Evolutionary conservation across 768 basidiomycete species (phyloP).

Genomic region (Pisolithus orientalis): DNA sequence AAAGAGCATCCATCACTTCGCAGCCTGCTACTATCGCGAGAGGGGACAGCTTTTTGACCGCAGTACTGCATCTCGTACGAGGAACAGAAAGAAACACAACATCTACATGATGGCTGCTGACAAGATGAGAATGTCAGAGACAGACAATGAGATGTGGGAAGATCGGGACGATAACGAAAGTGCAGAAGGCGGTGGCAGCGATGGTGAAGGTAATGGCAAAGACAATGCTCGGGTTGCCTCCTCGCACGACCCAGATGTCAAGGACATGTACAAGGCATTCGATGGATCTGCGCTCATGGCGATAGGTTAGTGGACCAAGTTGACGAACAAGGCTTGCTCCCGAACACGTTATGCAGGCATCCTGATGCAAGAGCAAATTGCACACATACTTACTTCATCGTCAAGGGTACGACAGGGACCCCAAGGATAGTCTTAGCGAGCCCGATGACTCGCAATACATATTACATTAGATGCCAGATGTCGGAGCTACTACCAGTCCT

Average conservation of each 20-base stretch:
- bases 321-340: background rate
- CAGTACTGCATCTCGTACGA: constrained; percentile 39
- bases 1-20: constrained; percentile 46
- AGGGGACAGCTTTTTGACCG: constrained; percentile 52
- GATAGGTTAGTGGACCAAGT: constrained; percentile 44
- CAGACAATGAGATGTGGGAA: constrained; percentile 6
- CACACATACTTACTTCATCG: constrained; percentile 16
- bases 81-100: constrained; percentile 31
- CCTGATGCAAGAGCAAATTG: constrained; percentile 62
- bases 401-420: background rate
- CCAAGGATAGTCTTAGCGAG: background rate
- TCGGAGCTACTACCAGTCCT: too few relatives aligned
- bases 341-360: constrained; percentile 40
- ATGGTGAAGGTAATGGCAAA: constrained; percentile 9
- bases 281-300: constrained; percentile 72
- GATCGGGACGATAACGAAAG: constrained; percentile 10
- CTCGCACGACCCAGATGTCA: constrained; percentile 3
- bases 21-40: constrained; percentile 54
- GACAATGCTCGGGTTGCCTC: constrained; percentile 5
- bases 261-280: constrained; percentile 71
- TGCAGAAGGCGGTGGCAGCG: constrained; percentile 7
- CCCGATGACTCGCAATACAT: too few relatives aligned
- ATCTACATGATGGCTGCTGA: constrained; percentile 17
- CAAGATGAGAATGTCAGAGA: constrained; percentile 1
- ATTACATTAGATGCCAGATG: too few relatives aligned